These are phyloP conservation scores for Rutstroemia sp. DNA, from an alignment of 2,329 filamentous ascomycete genomes.

Conservation along the genomic window DNA sequence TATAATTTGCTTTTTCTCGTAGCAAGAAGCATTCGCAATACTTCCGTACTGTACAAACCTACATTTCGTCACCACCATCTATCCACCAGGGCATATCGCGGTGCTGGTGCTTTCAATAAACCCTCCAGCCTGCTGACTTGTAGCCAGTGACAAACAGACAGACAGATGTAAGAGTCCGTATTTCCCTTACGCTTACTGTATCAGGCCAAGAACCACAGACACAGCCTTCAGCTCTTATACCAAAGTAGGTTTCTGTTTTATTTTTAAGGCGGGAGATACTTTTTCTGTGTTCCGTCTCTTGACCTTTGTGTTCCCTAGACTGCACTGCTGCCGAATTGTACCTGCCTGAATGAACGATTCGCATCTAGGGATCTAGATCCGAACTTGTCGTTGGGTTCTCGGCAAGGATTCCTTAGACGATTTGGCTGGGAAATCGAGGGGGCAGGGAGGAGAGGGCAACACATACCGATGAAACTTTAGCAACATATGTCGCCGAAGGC, in stretches of 20 bases:
- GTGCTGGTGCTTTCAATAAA: neutral
- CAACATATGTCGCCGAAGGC: too few relatives aligned
- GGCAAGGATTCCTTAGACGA: conserved; percentile 1
- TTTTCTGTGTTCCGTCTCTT: neutral
- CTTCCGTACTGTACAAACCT: too few relatives aligned
- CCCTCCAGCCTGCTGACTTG: neutral
- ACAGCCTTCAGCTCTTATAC: conserved; percentile 6
- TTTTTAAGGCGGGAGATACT: neutral
- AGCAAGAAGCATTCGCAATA: too few relatives aligned
- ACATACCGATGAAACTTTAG: neutral
- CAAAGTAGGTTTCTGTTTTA: neutral
- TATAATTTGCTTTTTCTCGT: too few relatives aligned
- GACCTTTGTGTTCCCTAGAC: neutral
- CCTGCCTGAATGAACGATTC: conserved; percentile 6
- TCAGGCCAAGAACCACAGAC: conserved; percentile 3
- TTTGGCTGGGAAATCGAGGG: neutral
- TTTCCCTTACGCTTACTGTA: conserved; percentile 5
- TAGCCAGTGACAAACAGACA: neutral
- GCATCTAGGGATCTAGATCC: conserved; percentile 7
- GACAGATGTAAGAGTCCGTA: neutral
- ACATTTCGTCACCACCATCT: neutral
- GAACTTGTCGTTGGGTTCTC: neutral
- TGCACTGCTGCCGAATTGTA: conserved; percentile 6
- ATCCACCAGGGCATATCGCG: neutral
- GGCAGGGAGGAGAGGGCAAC: neutral